Evolutionary conservation across 306 rosid species (phyloP).

Genomic region (Cucurbita pepo): DNA sequence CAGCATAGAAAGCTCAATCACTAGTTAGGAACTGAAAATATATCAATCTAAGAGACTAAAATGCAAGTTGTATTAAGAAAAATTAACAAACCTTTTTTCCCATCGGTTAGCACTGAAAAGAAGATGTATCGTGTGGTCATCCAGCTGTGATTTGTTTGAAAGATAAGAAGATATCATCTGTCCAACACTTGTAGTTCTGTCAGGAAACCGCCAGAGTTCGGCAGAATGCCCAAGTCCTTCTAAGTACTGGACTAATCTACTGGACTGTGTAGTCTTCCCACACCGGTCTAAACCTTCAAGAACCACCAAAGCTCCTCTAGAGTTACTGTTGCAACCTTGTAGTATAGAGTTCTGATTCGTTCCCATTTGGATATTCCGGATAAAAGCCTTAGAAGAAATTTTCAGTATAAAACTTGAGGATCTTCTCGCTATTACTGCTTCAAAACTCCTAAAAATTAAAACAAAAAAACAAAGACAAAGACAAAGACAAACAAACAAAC

Average conservation of each 20-base stretch:
- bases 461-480: too few relatives aligned
- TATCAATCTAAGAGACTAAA: background rate
- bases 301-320: constrained; percentile 63
- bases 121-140: constrained; percentile 74
- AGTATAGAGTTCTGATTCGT: background rate
- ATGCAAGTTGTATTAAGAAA: background rate
- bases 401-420: background rate
- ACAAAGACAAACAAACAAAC: background rate
- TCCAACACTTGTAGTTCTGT: constrained; percentile 70
- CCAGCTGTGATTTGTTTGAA: constrained; percentile 60
- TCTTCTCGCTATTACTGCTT: constrained; percentile 6
- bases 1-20: background rate
- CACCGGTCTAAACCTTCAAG: constrained; percentile 91
- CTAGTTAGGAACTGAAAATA: background rate
- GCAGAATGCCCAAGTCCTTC: constrained; percentile 52
- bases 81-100: constrained; percentile 65
- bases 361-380: constrained; percentile 13
- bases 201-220: constrained; percentile 81
- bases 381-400: background rate
- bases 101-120: constrained; percentile 96
- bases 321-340: constrained; percentile 8
- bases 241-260: constrained; percentile 44
- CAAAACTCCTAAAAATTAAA: constrained; percentile 12
- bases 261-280: constrained; percentile 68
- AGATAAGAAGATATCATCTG: constrained; percentile 89